Evolutionary conservation across 768 basidiomycete species (phyloP).

Genomic region (Lactarius hengduanensis): DNA sequence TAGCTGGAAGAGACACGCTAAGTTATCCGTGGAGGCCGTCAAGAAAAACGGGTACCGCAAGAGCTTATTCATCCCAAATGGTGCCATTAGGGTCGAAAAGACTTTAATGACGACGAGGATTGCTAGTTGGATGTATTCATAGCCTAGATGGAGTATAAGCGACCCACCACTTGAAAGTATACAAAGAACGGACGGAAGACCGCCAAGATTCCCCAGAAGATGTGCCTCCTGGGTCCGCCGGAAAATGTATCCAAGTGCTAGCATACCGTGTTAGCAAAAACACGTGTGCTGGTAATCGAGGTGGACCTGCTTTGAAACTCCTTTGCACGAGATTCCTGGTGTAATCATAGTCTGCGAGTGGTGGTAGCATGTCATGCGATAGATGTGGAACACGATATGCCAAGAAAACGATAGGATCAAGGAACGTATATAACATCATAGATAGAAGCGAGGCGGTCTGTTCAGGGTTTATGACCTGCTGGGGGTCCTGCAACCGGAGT

Average conservation of each 20-base stretch:
- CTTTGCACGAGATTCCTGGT: conserved; percentile 37
- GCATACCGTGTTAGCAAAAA: not conserved
- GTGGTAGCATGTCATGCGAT: conserved; percentile 43
- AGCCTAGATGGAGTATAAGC: conserved; percentile 13
- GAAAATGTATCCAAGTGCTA: conserved; percentile 35
- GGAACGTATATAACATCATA: conserved; percentile 47
- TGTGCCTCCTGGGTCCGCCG: conserved; percentile 24
- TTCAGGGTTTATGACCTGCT: conserved; percentile 32
- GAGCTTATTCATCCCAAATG: conserved; percentile 37
- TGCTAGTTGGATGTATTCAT: conserved; percentile 20
- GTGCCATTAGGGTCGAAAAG: conserved; percentile 33
- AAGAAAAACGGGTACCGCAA: conserved; percentile 30
- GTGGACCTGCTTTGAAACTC: conserved; percentile 36
- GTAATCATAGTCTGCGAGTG: conserved; percentile 49
- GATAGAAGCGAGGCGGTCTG: conserved; percentile 36
- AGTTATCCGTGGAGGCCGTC: too few relatives aligned
- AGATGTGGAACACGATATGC: conserved; percentile 47
- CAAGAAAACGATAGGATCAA: conserved; percentile 51
- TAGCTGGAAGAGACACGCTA: conserved; percentile 37
- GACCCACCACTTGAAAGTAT: too few relatives aligned
- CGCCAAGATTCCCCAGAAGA: conserved; percentile 33
- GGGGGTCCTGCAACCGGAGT: conserved; percentile 30
- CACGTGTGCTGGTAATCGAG: not conserved
- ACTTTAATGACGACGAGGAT: conserved; percentile 13
- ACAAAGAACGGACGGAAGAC: conserved; percentile 26